Evolutionary conservation across 805 yeast species (phyloP).

Genomic region (Ogataea glucozyma): DNA sequence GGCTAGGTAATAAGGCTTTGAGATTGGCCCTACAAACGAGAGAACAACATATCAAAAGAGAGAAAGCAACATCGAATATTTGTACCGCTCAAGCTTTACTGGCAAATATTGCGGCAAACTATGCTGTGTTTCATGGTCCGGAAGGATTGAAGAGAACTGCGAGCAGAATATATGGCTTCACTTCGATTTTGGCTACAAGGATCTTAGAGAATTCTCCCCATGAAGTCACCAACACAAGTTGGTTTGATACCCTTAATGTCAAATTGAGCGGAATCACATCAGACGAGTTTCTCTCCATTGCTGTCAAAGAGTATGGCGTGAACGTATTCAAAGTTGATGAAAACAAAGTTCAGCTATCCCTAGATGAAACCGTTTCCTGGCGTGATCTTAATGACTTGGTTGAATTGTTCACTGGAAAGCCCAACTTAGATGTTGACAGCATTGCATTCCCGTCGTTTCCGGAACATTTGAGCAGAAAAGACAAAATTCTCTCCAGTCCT

Average conservation of each 20-base stretch:
- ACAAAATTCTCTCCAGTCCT: slow-evolving; percentile 61
- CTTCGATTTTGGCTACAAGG: slow-evolving; percentile 66
- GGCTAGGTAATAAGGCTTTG: slow-evolving; percentile 85
- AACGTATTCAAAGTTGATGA: slow-evolving; percentile 73
- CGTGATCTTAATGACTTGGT: slow-evolving; percentile 60
- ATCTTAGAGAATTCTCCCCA: slow-evolving; percentile 47
- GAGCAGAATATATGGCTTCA: slow-evolving; percentile 67
- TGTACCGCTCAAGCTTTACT: slow-evolving; percentile 97
- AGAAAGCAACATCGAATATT: slow-evolving; percentile 95
- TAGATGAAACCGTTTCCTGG: slow-evolving; percentile 84
- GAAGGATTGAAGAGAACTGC: slow-evolving; percentile 81
- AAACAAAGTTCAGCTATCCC: slow-evolving; percentile 65
- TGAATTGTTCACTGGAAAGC: slow-evolving; percentile 55
- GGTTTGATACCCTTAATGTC: slow-evolving; percentile 88
- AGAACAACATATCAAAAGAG: slow-evolving; percentile 97
- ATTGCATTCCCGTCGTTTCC: slow-evolving; percentile 52
- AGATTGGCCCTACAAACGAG: slow-evolving; percentile 96
- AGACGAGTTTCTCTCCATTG: slow-evolving; percentile 54
- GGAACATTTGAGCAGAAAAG: slow-evolving; percentile 51
- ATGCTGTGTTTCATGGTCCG: slow-evolving; percentile 96
- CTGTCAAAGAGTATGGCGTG: slow-evolving; percentile 63
- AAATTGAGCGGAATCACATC: slow-evolving; percentile 52
- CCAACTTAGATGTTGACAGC: slow-evolving; percentile 20
- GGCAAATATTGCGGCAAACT: slow-evolving; percentile 94
- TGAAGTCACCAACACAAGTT: slow-evolving; percentile 55